These are phyloP conservation scores for Alternaria ventricosa DNA, from an alignment of 2,329 filamentous ascomycete genomes.

Conservation along the genomic window DNA sequence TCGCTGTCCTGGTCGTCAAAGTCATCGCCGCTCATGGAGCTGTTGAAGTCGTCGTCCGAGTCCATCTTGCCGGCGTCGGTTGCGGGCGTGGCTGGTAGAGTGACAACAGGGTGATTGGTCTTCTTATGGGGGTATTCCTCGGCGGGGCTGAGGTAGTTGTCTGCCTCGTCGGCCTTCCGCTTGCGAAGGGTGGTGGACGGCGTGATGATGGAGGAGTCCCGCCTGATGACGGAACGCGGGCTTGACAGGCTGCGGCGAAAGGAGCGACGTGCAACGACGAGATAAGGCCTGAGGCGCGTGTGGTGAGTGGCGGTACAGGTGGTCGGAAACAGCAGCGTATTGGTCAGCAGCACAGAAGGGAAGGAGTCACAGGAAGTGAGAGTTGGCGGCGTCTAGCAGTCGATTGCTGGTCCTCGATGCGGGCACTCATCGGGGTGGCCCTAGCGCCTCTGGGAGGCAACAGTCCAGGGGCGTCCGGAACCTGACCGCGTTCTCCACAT, in stretches of 20 bases:
- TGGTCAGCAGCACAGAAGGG: constrained; percentile 7
- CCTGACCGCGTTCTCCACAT: constrained; percentile 6
- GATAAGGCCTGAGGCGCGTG: constrained; percentile 12
- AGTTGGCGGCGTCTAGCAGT: constrained; percentile 4
- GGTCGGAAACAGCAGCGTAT: constrained; percentile 6
- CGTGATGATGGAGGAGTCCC: constrained; percentile 47
- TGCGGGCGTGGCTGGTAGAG: constrained; percentile 43
- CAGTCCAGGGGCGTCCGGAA: constrained; percentile 2
- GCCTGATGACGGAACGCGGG: constrained; percentile 51
- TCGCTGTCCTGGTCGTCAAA: constrained; percentile 81
- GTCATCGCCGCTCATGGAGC: constrained; percentile 77
- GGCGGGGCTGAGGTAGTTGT: constrained; percentile 32
- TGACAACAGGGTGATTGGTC: constrained; percentile 19
- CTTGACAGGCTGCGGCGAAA: constrained; percentile 34
- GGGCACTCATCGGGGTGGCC: constrained; percentile 3
- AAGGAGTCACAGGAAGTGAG: constrained; percentile 2
- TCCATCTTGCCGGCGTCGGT: constrained; percentile 71
- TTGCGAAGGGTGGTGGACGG: constrained; percentile 43
- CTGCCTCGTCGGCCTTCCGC: constrained; percentile 49
- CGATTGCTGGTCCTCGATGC: constrained; percentile 9
- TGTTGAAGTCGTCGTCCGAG: constrained; percentile 94
- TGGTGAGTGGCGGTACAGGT: constrained; percentile 6
- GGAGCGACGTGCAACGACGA: constrained; percentile 13
- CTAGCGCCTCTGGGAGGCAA: constrained; percentile 9
- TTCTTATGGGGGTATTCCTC: constrained; percentile 43